Percentiles rank a stretch among this genome's conserved stretches.
These are phyloP conservation scores for Astragalus membranaceus DNA, from an alignment of 306 rosid genomes.

Conservation along the genomic window DNA sequence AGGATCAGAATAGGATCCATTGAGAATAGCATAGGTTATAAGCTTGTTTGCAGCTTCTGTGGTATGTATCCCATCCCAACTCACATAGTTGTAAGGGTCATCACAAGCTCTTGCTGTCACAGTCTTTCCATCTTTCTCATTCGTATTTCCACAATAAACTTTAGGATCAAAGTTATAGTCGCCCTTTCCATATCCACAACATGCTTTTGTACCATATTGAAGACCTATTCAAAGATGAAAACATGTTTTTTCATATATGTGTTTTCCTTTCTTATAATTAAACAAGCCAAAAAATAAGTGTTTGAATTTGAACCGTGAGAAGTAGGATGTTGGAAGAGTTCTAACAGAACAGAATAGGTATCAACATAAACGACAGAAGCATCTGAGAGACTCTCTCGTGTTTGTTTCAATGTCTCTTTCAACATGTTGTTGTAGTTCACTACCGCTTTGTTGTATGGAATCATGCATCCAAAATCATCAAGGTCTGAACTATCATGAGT, in stretches of 20 bases:
- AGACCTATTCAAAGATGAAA: slow-evolving; percentile 37
- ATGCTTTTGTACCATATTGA: slow-evolving; percentile 65
- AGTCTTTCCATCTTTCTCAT: slow-evolving; percentile 39
- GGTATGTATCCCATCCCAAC: slow-evolving; percentile 96
- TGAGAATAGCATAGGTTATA: slow-evolving; percentile 58
- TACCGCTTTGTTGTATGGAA: slow-evolving; percentile 68
- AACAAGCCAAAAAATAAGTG: background rate
- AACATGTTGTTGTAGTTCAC: slow-evolving; percentile 59
- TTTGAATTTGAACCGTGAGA: slow-evolving; percentile 55
- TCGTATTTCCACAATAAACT: slow-evolving; percentile 57
- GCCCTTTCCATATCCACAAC: slow-evolving; percentile 86
- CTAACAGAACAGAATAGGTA: slow-evolving; percentile 39
- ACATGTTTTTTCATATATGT: background rate
- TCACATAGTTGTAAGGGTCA: slow-evolving; percentile 75
- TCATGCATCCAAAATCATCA: slow-evolving; percentile 64
- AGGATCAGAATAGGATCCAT: slow-evolving; percentile 66
- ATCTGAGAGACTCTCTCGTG: slow-evolving; percentile 42
- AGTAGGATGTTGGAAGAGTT: slow-evolving; percentile 54
- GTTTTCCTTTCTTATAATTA: background rate
- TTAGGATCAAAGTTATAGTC: slow-evolving; percentile 56
- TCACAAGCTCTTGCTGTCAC: slow-evolving; percentile 59
- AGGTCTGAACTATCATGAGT: slow-evolving; percentile 53
- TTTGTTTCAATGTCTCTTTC: slow-evolving; percentile 36
- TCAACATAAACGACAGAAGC: slow-evolving; percentile 67
- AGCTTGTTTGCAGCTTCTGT: slow-evolving; percentile 89